Base-by-base conservation (phyloP, 495 filamentous ascomycete species). In the Penicillium argentinense region DNA sequence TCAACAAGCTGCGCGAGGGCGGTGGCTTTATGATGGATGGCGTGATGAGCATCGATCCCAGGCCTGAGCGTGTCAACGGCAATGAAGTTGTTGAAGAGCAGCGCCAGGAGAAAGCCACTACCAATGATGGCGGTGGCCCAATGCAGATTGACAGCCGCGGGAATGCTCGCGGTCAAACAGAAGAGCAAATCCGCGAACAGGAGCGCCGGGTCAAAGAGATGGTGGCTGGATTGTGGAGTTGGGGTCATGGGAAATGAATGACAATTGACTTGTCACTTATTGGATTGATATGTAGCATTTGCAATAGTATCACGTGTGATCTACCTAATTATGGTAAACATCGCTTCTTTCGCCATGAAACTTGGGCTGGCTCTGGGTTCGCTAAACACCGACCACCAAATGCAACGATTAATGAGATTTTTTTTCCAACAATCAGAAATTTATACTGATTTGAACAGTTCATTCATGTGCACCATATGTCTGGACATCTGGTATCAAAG, bases 1-100 rank as follows among this genome's bases (percentile, higher is more conserved):
- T 98, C 63, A 97, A 97, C 63, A 96, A 98, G 72, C 68, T 98
- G 32, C 76, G 92, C 39, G 93, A 96, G 53, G 90, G 87, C 11
- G 86, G 89, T 36, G 79, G 80, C 1, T 75, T 81, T 12, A 81
- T 89, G 63, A 95, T 95, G 91, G 90, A 96, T 58, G 85, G 85
- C 6, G 78, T 80, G 11, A 71, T 81, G 68, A 86, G 82, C 43
- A 71, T 78, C 34, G 77, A 84, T 56, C 85, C 85, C 7, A 80
- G 77, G 53, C 73, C 73, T 9, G 72, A 75, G 41, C 73, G 69
- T 28, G 76, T 73, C 6, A 72, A 75, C 45, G 72, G 68, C 1
- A 66, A 67, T 49, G 63, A 72, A 38, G 57, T 71, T 45, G 48
- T 62, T 39, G 68, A 68, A 36, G 67, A 75, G 47, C 56, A 69